Conservation (phyloP, 2,329 filamentous ascomycete genomes). For the Elsinoe batatas region DNA sequence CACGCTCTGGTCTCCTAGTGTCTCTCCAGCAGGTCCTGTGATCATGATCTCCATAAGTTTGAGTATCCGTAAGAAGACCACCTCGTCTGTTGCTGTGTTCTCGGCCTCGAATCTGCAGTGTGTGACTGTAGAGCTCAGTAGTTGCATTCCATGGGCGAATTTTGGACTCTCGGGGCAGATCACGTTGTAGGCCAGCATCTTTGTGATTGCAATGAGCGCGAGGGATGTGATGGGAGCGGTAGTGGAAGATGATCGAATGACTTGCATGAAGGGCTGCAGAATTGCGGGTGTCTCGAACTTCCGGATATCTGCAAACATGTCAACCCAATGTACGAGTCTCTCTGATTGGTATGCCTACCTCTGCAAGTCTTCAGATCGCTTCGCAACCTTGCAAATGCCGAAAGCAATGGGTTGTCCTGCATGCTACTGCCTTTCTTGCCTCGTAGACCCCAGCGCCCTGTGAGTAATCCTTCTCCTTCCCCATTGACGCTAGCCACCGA, state of each 20-base stretch:
- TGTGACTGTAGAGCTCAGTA: slow-evolving; percentile 86
- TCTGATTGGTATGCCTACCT: slow-evolving; percentile 41
- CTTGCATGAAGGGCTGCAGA: slow-evolving; percentile 87
- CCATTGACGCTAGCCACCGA: slow-evolving; percentile 12
- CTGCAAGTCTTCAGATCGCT: slow-evolving; percentile 79
- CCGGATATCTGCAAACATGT: slow-evolving; percentile 56
- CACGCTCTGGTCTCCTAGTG: slow-evolving; percentile 95
- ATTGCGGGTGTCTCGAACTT: slow-evolving; percentile 82
- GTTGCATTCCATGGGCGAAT: slow-evolving; percentile 85
- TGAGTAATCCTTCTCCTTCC: slow-evolving; percentile 34
- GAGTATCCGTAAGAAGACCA: slow-evolving; percentile 85
- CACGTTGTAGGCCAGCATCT: slow-evolving; percentile 93
- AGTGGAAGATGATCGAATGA: slow-evolving; percentile 91
- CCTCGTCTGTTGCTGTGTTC: slow-evolving; percentile 88
- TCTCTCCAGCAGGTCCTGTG: slow-evolving; percentile 79
- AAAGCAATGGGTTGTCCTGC: slow-evolving; percentile 94
- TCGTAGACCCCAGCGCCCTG: slow-evolving; percentile 83
- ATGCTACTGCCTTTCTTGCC: slow-evolving; percentile 95
- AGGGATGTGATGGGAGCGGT: slow-evolving; percentile 94
- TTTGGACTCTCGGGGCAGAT: slow-evolving; percentile 76
- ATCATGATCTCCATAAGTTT: slow-evolving; percentile 99
- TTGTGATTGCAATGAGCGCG: slow-evolving; percentile 84
- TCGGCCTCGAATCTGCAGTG: slow-evolving; percentile 97
- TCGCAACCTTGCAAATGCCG: slow-evolving; percentile 81
- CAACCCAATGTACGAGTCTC: not conserved